These are phyloP conservation scores for Suillus subalutaceus DNA, from an alignment of 768 basidiomycete genomes.

Conservation along the genomic window DNA sequence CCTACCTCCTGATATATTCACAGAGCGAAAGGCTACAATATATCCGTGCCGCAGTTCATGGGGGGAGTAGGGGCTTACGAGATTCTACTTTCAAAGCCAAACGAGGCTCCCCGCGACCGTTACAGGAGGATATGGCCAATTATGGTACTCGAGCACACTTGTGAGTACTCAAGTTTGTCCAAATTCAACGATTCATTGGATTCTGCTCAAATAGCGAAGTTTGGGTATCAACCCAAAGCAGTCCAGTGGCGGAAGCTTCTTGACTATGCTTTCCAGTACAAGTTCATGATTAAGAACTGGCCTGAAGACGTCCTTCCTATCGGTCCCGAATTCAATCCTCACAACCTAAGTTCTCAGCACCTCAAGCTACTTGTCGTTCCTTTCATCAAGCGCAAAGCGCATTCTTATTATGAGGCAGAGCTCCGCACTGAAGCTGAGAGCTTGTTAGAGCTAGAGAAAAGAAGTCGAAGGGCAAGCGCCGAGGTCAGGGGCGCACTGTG, in stretches of 20 bases:
- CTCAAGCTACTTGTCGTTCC: not conserved
- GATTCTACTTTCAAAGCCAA: no score
- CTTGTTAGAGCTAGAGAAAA: not conserved
- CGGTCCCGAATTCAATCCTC: no score
- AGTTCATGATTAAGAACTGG: no score
- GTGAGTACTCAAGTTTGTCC: not conserved
- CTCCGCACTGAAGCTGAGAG: not conserved
- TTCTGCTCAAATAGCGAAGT: not conserved
- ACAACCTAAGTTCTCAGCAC: no score
- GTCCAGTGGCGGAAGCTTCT: not conserved
- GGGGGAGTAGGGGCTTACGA: not conserved
- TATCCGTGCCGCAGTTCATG: not conserved
- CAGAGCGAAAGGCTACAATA: no score
- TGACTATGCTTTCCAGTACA: not conserved
- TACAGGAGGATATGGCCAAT: not conserved
- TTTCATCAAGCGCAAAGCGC: not conserved
- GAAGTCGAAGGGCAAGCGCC: not conserved
- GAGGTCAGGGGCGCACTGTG: not conserved
- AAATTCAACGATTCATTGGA: not conserved
- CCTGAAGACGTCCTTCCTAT: no score
- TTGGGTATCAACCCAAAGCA: not conserved
- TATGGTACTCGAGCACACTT: not conserved
- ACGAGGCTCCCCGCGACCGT: not conserved
- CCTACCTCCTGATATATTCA: not conserved
- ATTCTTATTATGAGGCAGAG: not conserved